Evolutionary conservation across 257 asterid species (phyloP), one percentile per base, ranked within the genome.

Genomic region (Salvia rosmarinus): DNA sequence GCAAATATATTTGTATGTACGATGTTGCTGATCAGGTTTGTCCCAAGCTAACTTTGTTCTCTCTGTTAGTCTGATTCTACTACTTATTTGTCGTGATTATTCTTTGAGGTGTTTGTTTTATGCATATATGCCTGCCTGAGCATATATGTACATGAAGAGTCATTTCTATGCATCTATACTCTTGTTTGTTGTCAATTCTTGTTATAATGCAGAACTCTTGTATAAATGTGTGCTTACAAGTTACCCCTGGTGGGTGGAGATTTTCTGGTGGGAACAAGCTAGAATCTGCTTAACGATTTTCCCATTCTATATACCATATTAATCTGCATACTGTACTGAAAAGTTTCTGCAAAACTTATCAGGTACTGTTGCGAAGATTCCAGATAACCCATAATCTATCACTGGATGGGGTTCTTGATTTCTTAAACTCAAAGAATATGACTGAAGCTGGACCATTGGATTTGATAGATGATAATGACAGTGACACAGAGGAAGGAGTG

Each of bases 1-100:
- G 98, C 77, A 95, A 88, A 88, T 95, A 76, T 82, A 88, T 95
- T 54, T 95, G 99, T 80, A 91, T 91, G 98, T 95, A 95, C 39
- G 97, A 95, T 73, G 80, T 91, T 80, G 94, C 96, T 20, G 98
- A 95, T 72, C 99, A 95, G 99, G 99, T 95, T 50, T 49, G 96
- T 78, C 57, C 74, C 55, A 20, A 39, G 62, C 44, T 59, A 12
- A 67, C 32, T 51, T 16, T 46, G 7, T 46, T 1, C 46, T 9
- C 30, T 11, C 46, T 64, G 39, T 51, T 74, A n/a, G 12, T 62
- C 56, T 39, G 35, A 30, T 39, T 66, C 40, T 49, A 57, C 47
- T 55, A 32, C 30, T 25, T 34, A 42, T n/a, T 71, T 40, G 70
- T 42, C 21, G 14, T 25, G 13, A 21, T 6, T 70, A 25, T 58